Base-by-base conservation (phyloP, 139 green algal species). In the Ettlia oleoabundans region DNA sequence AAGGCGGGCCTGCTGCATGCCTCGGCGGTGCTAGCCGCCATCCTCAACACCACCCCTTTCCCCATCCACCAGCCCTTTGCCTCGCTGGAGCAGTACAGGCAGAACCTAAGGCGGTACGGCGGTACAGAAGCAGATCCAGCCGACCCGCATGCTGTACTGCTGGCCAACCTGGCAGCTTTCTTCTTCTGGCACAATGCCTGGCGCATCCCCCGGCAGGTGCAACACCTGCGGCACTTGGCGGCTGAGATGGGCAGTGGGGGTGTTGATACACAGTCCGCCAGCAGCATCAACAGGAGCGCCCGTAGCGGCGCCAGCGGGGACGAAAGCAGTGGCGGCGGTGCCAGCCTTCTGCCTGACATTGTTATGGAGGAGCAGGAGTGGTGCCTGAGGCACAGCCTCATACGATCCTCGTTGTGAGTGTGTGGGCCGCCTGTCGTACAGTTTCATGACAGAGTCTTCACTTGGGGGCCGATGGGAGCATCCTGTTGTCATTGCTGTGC, bases 11-110 rank as follows among this genome's bases (percentile, higher is more conserved):
- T 85, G 37, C 37, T 84, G 40, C 68, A 43, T n/a, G n/a, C 76
- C 85, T 72, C 79, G 4, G 66, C 33, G 51, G 7, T 86, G 67
- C 76, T 85, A 43, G 79, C 80, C 13, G 82, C 82, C 8, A 30
- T 89, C 0, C 43, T 82, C 30, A 83, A 82, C 61, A 76, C 52
- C 65, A 86, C 76, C 19, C 85, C 85, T 1, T 83, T 80, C 28
- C 86, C 86, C 64, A 88, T 90, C 64, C 38, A 71, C 62, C 82
- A 79, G 47, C 86, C 86, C 33, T 90, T 90, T 83, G 86, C 76
- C 1, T 65, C 53, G 47, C 52, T 74, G 22, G 37, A 63, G 58
- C 43, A 82, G 41, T 75, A 84, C 65, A 40, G 58, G 2, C 61
- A 64, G 30, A 75, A 81, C 65, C 42, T 67, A 33, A 35, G 42